Evolutionary conservation across 1,284 basidiomycete species (phyloP).

Genomic region (Moesziomyces parantarcticus): DNA sequence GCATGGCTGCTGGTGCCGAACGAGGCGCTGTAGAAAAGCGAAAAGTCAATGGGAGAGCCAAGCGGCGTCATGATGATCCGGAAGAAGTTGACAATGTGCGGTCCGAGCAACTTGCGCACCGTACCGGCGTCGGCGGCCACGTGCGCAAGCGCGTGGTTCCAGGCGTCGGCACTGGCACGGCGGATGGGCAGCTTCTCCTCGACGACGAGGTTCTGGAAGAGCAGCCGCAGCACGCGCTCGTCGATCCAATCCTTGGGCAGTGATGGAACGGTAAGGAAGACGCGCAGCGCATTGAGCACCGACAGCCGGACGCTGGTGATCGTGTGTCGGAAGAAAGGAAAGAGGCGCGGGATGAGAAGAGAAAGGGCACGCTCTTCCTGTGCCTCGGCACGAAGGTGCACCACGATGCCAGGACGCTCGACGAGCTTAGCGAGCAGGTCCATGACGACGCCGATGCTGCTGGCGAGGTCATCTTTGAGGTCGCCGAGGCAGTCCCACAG

Average conservation of each 20-base stretch:
- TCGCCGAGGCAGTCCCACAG: constrained; percentile 91
- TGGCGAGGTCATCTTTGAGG: constrained; percentile 96
- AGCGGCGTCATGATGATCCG: constrained; percentile 89
- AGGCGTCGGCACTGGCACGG: constrained; percentile 79
- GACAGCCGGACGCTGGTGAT: constrained; percentile 92
- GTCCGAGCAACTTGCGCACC: constrained; percentile 45
- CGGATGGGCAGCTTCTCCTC: constrained; percentile 91
- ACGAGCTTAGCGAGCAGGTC: constrained; percentile 73
- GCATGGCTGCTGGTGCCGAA: constrained; percentile 23
- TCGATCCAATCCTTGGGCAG: constrained; percentile 86
- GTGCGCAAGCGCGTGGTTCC: constrained; percentile 76
- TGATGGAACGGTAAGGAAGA: constrained; percentile 82
- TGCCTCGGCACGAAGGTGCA: constrained; percentile 71
- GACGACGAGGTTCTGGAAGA: constrained; percentile 94
- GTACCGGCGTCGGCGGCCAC: constrained; percentile 32
- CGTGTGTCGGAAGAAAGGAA: constrained; percentile 97
- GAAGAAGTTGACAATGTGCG: constrained; percentile 70
- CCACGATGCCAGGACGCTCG: constrained; percentile 76
- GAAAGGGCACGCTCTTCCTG: constrained; percentile 71
- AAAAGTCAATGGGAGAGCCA: constrained; percentile 80
- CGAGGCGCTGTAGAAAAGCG: constrained; percentile 75
- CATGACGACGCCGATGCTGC: constrained; percentile 97
- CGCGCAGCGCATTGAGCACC: constrained; percentile 87
- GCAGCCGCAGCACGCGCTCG: constrained; percentile 80
- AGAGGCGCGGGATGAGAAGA: constrained; percentile 85